Base-by-base conservation (phyloP, 345 rosid species). In the Iberis pinnata region DNA sequence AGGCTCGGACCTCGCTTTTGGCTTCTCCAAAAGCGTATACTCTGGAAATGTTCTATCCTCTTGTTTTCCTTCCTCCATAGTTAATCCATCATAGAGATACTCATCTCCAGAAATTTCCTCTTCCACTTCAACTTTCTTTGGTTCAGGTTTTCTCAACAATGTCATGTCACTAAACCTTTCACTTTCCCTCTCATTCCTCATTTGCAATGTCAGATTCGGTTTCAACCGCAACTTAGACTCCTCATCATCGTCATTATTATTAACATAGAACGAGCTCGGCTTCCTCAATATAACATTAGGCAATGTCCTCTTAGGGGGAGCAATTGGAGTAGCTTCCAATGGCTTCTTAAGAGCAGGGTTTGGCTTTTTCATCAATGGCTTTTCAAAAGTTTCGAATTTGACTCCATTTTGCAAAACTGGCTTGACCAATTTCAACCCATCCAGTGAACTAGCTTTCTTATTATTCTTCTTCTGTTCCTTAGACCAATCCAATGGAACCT, bases 231-330 rank as follows among this genome's bases (percentile, higher is more conserved):
- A 61, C 69, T 71, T 80, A 18, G 88, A 77, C 22, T 74, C 80
- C 57, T 64, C 77, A 49, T 79, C 81, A 40, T 73, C 73, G 9
- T 65, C 77, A 32, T 70, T 86, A 32, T 70, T 86, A 61, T 67
- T 83, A 61, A 61, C 80, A 41, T 78, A 78, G 58, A 68, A 73
- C 19, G 79, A 12, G 39, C 70, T 58, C 6, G 93, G 96, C 74
- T 81, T 92, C 64, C 96, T 80, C 78, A 92, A 70, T 45, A 83
- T 78, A 68, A 88, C 93, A 77, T 88, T 78, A 33, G 95, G 95
- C 58, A 85, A 67, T 45, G 64, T 81, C 42, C 76, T 60, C 66
- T 69, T 81, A 0, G 72, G 61, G 43, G 57, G 56, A 58, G 62
- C 32, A 19, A 35, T 3, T 19, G 31, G 43, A 18, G 39, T 50